A percentile compares a stretch with the other conserved stretches of the same genome.
phyloP scores from a whole-genome alignment of 352 stramenopile genomes.

The Plasmopara viticola region DNA sequence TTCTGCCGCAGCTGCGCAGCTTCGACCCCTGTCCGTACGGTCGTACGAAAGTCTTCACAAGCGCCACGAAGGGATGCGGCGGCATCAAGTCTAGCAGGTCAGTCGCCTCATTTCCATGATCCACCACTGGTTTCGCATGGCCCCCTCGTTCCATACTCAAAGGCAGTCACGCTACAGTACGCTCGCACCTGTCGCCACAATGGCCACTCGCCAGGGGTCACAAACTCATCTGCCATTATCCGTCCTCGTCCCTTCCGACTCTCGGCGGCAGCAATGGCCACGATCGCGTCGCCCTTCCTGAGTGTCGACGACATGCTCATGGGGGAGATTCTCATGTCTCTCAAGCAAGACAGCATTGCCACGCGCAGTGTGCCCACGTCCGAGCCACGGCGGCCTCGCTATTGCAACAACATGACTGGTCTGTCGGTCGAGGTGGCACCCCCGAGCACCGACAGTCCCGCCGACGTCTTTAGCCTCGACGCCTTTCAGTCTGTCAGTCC shows the following conservation, averaged over 20 bases:
- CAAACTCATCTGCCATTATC: slow-evolving; percentile 19
- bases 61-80: slow-evolving; percentile 25
- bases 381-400: slow-evolving; percentile 11
- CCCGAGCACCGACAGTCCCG: slow-evolving; percentile 13
- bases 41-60: slow-evolving; percentile 29
- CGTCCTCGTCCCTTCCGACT: slow-evolving; percentile 1
- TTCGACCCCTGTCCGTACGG: slow-evolving; percentile 21
- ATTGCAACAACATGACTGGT: slow-evolving; percentile 38
- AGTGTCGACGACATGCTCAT: slow-evolving; percentile 64
- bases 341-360: slow-evolving; percentile 35
- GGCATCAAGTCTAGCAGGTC: slow-evolving; percentile 12
- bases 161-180: slow-evolving; percentile 23
- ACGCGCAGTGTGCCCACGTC: slow-evolving; percentile 10
- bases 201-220: slow-evolving; percentile 12
- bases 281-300: slow-evolving; percentile 12
- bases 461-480: slow-evolving; percentile 31
- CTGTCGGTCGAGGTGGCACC: slow-evolving; percentile 41
- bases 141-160: slow-evolving; percentile 17
- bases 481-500: slow-evolving; percentile 39
- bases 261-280: slow-evolving; percentile 8
- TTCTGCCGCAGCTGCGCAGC: slow-evolving; percentile 20
- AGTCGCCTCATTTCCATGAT: slow-evolving; percentile 15
- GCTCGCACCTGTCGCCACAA: slow-evolving; percentile 18
- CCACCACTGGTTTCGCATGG: slow-evolving; percentile 4
- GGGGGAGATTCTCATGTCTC: slow-evolving; percentile 75